Evolutionary conservation across 192 early-diverging fungal species (phyloP).

Genomic region (Backusella tarrabulga): DNA sequence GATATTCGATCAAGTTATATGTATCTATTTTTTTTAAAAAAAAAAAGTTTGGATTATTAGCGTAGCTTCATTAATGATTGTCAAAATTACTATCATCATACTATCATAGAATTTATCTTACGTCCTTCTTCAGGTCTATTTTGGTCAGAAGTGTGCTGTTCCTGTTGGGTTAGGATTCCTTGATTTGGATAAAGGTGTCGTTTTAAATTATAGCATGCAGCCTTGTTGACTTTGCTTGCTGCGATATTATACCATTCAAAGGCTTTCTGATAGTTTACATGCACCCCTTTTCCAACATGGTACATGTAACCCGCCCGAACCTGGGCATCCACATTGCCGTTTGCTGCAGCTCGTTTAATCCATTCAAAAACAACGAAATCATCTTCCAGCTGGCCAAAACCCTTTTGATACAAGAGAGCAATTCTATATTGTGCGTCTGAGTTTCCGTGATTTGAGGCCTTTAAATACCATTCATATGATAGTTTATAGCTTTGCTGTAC

Average conservation of each 20-base stretch:
- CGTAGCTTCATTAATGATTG: too few species aligned
- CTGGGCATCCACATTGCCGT: slow-evolving; percentile 72
- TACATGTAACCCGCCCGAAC: slow-evolving; percentile 78
- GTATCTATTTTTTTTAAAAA: background rate
- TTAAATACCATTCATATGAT: slow-evolving; percentile 62
- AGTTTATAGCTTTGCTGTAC: slow-evolving; percentile 42
- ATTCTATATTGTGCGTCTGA: slow-evolving; percentile 67
- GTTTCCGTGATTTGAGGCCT: slow-evolving; percentile 63
- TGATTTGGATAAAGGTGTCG: too few species aligned
- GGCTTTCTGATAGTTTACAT: slow-evolving; percentile 46
- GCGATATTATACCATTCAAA: slow-evolving; percentile 5
- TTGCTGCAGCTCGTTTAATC: slow-evolving; percentile 58
- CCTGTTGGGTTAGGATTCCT: too few species aligned
- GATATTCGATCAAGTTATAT: too few species aligned
- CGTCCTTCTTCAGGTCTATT: too few species aligned
- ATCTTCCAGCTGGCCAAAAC: slow-evolving; percentile 51
- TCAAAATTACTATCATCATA: too few species aligned
- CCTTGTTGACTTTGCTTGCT: slow-evolving; percentile 44
- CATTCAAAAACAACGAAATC: slow-evolving; percentile 53
- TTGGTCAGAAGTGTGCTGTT: too few species aligned
- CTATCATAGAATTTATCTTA: too few species aligned
- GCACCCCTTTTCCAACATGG: slow-evolving; percentile 70
- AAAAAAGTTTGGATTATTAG: background rate
- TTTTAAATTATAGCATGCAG: slow-evolving; percentile 54
- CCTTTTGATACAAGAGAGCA: slow-evolving; percentile 61